Conservation (phyloP, 2,329 filamentous ascomycete species). For the Chaetomiaceae sp. region DNA sequence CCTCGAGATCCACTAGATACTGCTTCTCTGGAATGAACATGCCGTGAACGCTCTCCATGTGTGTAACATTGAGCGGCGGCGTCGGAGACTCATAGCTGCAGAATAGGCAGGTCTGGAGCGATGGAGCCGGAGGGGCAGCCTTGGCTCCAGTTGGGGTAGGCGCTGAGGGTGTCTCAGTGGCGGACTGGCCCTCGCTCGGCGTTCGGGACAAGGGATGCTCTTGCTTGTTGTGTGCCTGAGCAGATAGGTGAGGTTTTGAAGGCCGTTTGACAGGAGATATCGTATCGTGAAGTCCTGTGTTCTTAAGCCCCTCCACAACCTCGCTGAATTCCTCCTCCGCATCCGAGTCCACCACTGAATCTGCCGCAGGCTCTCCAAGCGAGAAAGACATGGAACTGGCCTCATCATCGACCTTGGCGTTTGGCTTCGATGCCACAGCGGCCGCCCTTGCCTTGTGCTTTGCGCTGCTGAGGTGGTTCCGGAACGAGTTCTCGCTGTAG, state of each 20-base stretch:
- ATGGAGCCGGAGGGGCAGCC: constrained; percentile 35
- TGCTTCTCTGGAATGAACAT: constrained; percentile 92
- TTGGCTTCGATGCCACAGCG: constrained; percentile 36
- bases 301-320: constrained; percentile 73
- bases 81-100: constrained; percentile 82
- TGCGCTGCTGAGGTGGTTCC: constrained; percentile 85
- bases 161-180: constrained; percentile 22
- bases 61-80: constrained; percentile 69
- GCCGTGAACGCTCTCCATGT: constrained; percentile 91
- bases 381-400: constrained; percentile 84
- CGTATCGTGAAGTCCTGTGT: constrained; percentile 46
- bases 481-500: constrained; percentile 92
- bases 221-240: constrained; percentile 40
- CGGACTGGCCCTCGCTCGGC: constrained; percentile 34
- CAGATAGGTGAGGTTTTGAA: constrained; percentile 46
- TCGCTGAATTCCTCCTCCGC: constrained; percentile 71
- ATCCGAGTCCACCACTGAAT: constrained; percentile 56
- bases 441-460: constrained; percentile 75
- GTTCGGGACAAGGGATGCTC: constrained; percentile 41
- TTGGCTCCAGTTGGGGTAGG: constrained; percentile 29
- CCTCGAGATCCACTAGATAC: constrained; percentile 78
- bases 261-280: constrained; percentile 52
- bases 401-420: constrained; percentile 55
- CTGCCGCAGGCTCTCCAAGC: constrained; percentile 65
- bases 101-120: constrained; percentile 70